Evolutionary conservation across 352 stramenopile genomes (phyloP).

Genomic region (Globisporangium takayamanum): DNA sequence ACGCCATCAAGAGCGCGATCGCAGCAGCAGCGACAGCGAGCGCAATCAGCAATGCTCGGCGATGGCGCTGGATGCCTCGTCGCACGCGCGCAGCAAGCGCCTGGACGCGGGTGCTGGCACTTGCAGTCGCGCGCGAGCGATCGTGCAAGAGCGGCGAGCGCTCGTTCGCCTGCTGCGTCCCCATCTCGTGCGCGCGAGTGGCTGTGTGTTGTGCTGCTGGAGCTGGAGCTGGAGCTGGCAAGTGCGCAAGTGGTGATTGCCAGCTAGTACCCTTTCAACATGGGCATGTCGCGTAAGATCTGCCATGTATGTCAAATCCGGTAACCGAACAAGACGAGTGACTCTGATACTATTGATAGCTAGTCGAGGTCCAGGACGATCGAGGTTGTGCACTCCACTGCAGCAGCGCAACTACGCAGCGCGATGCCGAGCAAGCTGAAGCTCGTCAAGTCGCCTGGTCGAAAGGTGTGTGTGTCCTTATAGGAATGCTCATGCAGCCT

Average conservation of each 20-base stretch:
- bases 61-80: neutral
- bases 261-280: neutral
- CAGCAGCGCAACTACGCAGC: neutral
- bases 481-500: too few species aligned
- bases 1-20: constrained; percentile 1
- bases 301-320: too few species aligned
- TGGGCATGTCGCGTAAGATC: neutral
- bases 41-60: neutral
- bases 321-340: too few species aligned
- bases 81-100: neutral
- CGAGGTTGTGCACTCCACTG: neutral
- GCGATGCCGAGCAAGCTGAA: constrained; percentile 12
- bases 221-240: neutral
- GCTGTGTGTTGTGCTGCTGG: neutral
- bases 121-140: neutral
- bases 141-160: constrained; percentile 14
- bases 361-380: neutral
- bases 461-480: constrained; percentile 1
- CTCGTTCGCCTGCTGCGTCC: constrained; percentile 8
- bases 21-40: neutral
- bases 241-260: too few species aligned
- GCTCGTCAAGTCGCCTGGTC: constrained; percentile 5
- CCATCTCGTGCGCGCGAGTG: neutral
- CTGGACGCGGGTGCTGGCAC: neutral
- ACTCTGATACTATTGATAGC: neutral